Base-by-base conservation (phyloP, 768 basidiomycete genomes). In the Collybiopsis confluens region DNA sequence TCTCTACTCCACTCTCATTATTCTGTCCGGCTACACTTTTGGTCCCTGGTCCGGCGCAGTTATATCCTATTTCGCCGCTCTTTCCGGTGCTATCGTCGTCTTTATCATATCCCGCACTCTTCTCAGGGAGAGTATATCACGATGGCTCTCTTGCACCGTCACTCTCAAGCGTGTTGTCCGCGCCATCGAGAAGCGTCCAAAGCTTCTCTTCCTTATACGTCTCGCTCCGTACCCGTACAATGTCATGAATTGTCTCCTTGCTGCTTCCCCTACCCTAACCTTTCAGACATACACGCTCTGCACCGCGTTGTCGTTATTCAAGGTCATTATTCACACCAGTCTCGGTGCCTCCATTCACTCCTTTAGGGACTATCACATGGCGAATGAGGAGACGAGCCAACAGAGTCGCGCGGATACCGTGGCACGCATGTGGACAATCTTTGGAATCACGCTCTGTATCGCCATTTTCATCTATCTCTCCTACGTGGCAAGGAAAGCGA, bases 161-260 rank as follows among this genome's bases (percentile, higher is more conserved):
- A 83, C 85, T 10, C 80, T 95, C 64, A 85, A 81, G 59, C 86
- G 91, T 44, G 88, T 90, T 54, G 86, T 96, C 9, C 79, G 85
- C 33, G 92, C 92, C 21, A 88, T 97, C 59, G 92, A 95, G 72
- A 84, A 85, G 68, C 83, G 86, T 48, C 93, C 93, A 0, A 85
- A 85, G 62, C 78, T 97, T 4, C 82, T 97, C 18, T 92, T 96
- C 73, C 82, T 96, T 56, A 90, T 97, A 61, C 88, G 94, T 46
- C 77, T 94, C 52, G 92, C 90, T n/a, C 91, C 91, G 3, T 92
- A 92, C 65, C 90, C 88, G 0, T 92, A 89, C 74, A 96, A 96
- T 71, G 89, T 96, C 63, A 91, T 96, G 85, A 97, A 96, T 73
- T 90, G 88, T 64, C 83, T 97, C 45, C 80, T 97, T 45, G 92